Evolutionary conservation across 148 eudicot species (phyloP).

Genomic region (Vaccinium darrowii): DNA sequence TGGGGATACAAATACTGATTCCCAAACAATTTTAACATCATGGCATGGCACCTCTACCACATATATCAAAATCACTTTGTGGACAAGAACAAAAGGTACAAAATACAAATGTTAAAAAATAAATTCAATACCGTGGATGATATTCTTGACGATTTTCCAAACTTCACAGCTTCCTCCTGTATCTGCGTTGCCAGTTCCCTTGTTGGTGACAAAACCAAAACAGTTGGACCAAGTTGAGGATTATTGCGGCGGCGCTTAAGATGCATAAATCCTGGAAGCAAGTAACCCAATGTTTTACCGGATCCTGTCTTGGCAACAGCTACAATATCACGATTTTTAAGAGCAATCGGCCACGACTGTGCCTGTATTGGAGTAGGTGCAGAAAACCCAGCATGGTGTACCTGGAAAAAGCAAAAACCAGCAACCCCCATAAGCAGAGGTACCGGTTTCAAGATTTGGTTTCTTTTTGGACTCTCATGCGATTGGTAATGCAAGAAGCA

Average conservation of each 20-base stretch:
- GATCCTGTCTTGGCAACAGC: slow-evolving; percentile 94
- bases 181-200: slow-evolving; percentile 96
- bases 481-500: slow-evolving; percentile 55
- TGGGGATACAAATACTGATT: background rate
- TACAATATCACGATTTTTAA: slow-evolving; percentile 74
- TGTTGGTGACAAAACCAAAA: slow-evolving; percentile 87
- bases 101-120: background rate
- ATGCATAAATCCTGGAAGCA: slow-evolving; percentile 81
- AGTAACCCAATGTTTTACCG: slow-evolving; percentile 90
- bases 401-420: slow-evolving; percentile 61
- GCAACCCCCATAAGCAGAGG: slow-evolving; percentile 33
- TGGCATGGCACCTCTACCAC: background rate
- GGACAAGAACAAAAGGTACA: background rate
- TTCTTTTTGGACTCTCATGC: slow-evolving; percentile 23
- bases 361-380: slow-evolving; percentile 93
- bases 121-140: slow-evolving; percentile 56
- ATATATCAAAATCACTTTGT: background rate
- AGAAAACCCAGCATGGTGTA: slow-evolving; percentile 73
- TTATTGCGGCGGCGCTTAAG: slow-evolving; percentile 59
- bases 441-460: slow-evolving; percentile 24
- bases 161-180: slow-evolving; percentile 88
- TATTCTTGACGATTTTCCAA: slow-evolving; percentile 67
- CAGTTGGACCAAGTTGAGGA: slow-evolving; percentile 79
- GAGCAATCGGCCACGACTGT: slow-evolving; percentile 88
- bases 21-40: background rate